These are phyloP conservation scores for Urostyla sp. DNA, from an alignment of 73 alveolate genomes.

Conservation along the genomic window DNA sequence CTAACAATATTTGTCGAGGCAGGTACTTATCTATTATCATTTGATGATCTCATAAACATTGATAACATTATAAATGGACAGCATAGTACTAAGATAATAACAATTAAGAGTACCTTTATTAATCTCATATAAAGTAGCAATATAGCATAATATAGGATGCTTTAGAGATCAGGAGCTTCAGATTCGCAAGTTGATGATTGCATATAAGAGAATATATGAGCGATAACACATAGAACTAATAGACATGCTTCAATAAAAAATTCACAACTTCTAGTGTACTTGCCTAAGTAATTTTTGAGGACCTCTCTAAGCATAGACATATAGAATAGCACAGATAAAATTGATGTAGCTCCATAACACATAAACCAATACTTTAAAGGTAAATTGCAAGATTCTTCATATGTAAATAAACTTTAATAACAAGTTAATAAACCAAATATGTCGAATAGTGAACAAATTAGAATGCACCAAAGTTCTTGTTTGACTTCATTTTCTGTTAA, in stretches of 20 bases:
- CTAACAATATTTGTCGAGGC: too few species aligned
- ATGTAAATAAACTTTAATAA: neutral
- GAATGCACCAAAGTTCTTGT: slow-evolving; percentile 31
- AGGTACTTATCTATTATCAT: too few species aligned
- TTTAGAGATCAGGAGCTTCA: too few species aligned
- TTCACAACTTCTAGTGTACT: slow-evolving; percentile 6
- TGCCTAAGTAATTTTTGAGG: neutral
- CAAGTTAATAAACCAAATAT: slow-evolving; percentile 11
- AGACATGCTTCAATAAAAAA: too few species aligned
- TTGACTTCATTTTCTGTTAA: slow-evolving; percentile 14
- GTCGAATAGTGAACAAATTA: slow-evolving; percentile 22
- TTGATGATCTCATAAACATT: too few species aligned
- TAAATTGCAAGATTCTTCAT: slow-evolving; percentile 11
- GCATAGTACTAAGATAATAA: slow-evolving; percentile 18
- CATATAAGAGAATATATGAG: too few species aligned
- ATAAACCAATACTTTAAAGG: slow-evolving; percentile 40
- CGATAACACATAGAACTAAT: too few species aligned
- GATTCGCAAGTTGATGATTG: too few species aligned
- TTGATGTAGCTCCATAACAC: neutral
- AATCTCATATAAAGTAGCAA: slow-evolving; percentile 28
- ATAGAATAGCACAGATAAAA: neutral
- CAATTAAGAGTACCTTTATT: slow-evolving; percentile 3
- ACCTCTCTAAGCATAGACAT: slow-evolving; percentile 16
- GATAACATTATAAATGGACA: slow-evolving; percentile 34
- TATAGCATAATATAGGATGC: slow-evolving; percentile 7